These are phyloP conservation scores for Mucuna pruriens DNA, from an alignment of 306 rosid genomes.

Conservation along the genomic window DNA sequence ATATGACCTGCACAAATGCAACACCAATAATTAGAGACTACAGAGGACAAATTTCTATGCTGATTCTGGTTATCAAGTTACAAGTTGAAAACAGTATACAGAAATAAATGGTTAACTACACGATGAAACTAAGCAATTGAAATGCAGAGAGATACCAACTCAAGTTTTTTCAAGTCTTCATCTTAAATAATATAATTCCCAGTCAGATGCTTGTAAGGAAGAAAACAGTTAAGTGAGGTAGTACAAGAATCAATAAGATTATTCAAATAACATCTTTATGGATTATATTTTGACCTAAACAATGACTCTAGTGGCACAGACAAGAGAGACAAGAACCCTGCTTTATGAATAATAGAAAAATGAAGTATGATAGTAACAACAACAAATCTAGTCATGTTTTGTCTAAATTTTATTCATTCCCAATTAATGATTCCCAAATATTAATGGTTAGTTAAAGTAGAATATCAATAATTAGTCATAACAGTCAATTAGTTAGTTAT, in stretches of 20 bases:
- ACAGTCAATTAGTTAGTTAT: background rate
- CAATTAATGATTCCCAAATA: background rate
- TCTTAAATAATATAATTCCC: slow-evolving; percentile 8
- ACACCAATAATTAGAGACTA: slow-evolving; percentile 19
- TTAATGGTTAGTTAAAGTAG: background rate
- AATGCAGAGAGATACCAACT: slow-evolving; percentile 1
- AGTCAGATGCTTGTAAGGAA: background rate
- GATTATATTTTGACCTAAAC: background rate
- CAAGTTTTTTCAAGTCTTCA: background rate
- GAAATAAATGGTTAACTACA: background rate
- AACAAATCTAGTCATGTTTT: background rate
- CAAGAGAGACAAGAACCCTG: background rate
- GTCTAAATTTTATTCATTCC: background rate
- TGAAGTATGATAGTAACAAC: background rate
- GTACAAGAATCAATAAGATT: background rate
- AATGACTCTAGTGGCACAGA: background rate
- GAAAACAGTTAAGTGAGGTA: background rate
- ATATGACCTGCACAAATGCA: slow-evolving; percentile 60
- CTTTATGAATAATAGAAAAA: background rate
- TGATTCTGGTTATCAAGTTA: slow-evolving; percentile 10
- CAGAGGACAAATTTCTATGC: background rate
- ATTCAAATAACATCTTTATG: background rate
- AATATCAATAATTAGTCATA: background rate
- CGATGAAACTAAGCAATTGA: slow-evolving; percentile 12
- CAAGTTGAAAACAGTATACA: background rate